phyloP scores from a whole-genome alignment of 2,329 filamentous ascomycete genomes.

The Biscogniauxia sp. region DNA sequence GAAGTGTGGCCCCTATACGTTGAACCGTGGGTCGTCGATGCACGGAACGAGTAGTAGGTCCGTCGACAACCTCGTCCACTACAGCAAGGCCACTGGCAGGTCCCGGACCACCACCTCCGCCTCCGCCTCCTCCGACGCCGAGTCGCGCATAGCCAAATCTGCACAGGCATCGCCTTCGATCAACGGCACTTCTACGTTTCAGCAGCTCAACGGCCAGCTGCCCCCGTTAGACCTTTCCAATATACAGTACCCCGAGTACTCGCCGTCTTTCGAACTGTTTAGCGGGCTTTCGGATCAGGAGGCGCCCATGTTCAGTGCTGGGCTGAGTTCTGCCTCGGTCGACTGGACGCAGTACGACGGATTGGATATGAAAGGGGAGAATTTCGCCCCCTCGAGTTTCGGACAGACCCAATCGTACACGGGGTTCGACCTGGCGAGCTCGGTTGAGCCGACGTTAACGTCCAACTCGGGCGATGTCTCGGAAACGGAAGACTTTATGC shows the following conservation, averaged over 20 bases:
- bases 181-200: slow-evolving; percentile 46
- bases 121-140: slow-evolving; percentile 39
- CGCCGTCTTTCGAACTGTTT: slow-evolving; percentile 53
- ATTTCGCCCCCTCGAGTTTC: slow-evolving; percentile 32
- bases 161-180: slow-evolving; percentile 60
- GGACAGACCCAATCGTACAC: slow-evolving; percentile 38
- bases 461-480: slow-evolving; percentile 67
- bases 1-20: slow-evolving; percentile 61
- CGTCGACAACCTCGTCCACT: slow-evolving; percentile 42
- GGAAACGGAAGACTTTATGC: slow-evolving; percentile 59
- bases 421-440: slow-evolving; percentile 46
- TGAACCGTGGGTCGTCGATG: slow-evolving; percentile 57
- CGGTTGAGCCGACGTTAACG: slow-evolving; percentile 52
- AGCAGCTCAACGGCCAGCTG: slow-evolving; percentile 51
- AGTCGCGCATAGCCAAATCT: slow-evolving; percentile 56
- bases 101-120: slow-evolving; percentile 36
- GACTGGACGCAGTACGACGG: slow-evolving; percentile 53
- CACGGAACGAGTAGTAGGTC: slow-evolving; percentile 50
- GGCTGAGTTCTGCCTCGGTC: slow-evolving; percentile 54
- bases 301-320: slow-evolving; percentile 60
- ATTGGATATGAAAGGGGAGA: slow-evolving; percentile 42
- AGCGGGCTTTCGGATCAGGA: slow-evolving; percentile 51
- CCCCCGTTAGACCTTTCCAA: slow-evolving; percentile 59
- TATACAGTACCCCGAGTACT: slow-evolving; percentile 50
- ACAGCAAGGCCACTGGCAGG: slow-evolving; percentile 38